Conservation (phyloP, 2,329 filamentous ascomycete species). For the Aspergillus fructus region DNA sequence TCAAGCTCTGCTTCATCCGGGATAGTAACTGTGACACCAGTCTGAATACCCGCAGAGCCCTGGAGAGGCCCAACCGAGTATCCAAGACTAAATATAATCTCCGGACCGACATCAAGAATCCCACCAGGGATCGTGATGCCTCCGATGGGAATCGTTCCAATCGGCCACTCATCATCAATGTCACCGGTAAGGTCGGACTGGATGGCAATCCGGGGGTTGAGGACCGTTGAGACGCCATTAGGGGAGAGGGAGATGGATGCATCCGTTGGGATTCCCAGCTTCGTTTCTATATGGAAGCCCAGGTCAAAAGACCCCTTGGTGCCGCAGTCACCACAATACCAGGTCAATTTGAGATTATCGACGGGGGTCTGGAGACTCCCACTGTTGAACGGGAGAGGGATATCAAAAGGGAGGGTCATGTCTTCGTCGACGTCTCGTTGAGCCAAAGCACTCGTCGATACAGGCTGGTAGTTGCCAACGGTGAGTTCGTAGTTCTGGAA, state of each 20-base stretch:
- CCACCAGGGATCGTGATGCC: conserved; percentile 21
- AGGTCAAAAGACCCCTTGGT: conserved; percentile 23
- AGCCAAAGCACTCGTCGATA: not conserved
- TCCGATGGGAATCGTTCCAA: conserved; percentile 21
- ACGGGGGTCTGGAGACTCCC: conserved; percentile 12
- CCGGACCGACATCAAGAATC: conserved; percentile 20
- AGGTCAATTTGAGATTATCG: conserved; percentile 2
- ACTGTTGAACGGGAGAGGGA: conserved; percentile 15
- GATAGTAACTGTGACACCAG: conserved; percentile 20
- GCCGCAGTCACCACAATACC: conserved; percentile 12
- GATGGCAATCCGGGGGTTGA: conserved; percentile 19
- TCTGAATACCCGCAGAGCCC: conserved; percentile 19
- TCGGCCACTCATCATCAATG: conserved; percentile 13
- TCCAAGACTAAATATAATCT: conserved; percentile 20
- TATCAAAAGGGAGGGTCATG: conserved; percentile 18
- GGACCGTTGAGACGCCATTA: conserved; percentile 15
- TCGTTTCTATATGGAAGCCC: conserved; percentile 17
- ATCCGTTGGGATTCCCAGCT: too few species aligned
- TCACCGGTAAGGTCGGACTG: conserved; percentile 18
- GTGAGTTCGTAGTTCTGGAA: conserved; percentile 22
- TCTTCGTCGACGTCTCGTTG: conserved; percentile 12
- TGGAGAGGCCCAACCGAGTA: conserved; percentile 19
- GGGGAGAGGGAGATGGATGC: conserved; percentile 1
- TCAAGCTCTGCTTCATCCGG: conserved; percentile 21
- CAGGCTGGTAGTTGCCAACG: conserved; percentile 11